Evolutionary conservation across 192 early-diverging fungal genomes (phyloP), one percentile per base, ranked within the genome.

Genomic region (Dissophora globulifera): DNA sequence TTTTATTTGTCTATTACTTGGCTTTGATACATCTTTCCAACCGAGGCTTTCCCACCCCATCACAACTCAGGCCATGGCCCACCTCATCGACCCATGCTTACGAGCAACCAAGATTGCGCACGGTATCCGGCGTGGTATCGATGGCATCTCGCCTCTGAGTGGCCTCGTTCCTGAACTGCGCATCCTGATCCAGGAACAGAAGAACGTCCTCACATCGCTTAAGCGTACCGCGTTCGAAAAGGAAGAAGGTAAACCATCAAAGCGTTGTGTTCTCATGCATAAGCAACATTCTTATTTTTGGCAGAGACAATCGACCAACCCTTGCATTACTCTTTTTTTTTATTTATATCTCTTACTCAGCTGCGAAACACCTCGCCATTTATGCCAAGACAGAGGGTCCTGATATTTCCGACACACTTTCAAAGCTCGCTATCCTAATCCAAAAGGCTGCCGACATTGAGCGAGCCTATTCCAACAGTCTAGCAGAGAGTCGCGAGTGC

Each of bases 61-160:
- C 6, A 38, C 35, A 45, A 9, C 6, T 4, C 6, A 45, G 5
- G n/a, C 43, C 32, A 75, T 75, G 71, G 40, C 71, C 22, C 71
- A 75, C 27, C 45, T 75, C 23, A 75, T 75, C 23, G 71, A 75
- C 57, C 71, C 71, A 15, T 75, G 71, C 48, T 50, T 75, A 42
- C 62, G 71, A 22, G 71, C 71, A 11, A 75, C 71, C 32, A 75
- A 75, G 71, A 75, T 75, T 55, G 71, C 57, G 4, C 55, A 75
- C 51, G 71, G 71, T 11, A 75, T 75, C 48, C 48, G 71, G 47
- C 62, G 71, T 7, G 62, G 71, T 33, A 75, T 75, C 50, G 71
- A 75, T 57, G 71, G 71, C 27, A 40, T 75, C 33, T 75, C 71
- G 22, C 71, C 71, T 6, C 57, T 75, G 17, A 75, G 71, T 60